A percentile compares a stretch with the other conserved stretches of the same genome.
Evolutionary conservation across 2,329 filamentous ascomycete species (phyloP).

Genomic region (Chaetothyriales sp.): DNA sequence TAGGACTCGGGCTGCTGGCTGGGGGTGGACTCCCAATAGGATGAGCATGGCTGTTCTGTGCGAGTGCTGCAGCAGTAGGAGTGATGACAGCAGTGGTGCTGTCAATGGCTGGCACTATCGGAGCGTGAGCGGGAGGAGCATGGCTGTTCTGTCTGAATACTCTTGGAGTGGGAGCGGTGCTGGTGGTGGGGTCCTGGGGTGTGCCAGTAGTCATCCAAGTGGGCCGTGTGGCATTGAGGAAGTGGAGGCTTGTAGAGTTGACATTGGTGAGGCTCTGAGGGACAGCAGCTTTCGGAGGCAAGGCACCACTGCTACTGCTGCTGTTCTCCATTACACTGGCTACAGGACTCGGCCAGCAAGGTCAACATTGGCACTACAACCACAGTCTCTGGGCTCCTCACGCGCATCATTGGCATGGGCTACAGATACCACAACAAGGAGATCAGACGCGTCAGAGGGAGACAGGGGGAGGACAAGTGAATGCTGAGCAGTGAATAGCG

Average conservation of each 20-base stretch:
- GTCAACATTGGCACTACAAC: background rate
- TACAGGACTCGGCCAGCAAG: background rate
- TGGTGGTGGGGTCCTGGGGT: background rate
- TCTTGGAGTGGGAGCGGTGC: background rate
- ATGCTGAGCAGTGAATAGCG: background rate
- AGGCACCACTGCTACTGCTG: background rate
- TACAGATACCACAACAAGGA: background rate
- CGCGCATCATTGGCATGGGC: background rate
- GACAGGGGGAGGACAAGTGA: background rate
- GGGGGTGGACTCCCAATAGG: background rate
- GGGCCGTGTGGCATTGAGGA: conserved; percentile 26
- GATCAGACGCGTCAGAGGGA: background rate
- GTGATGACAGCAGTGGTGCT: background rate
- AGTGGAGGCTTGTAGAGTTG: conserved; percentile 29
- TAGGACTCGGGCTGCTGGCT: background rate
- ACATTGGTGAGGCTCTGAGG: conserved; percentile 6
- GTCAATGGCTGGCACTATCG: background rate
- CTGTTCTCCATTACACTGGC: background rate
- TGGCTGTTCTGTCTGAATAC: too few species aligned
- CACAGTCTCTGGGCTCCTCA: background rate
- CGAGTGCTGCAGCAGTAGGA: background rate
- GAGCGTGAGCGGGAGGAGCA: background rate
- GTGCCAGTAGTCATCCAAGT: conserved; percentile 25
- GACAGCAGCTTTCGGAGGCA: background rate
- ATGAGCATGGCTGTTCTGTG: background rate